Percentiles rank a stretch among this genome's conserved stretches.
These are phyloP conservation scores for Nicotiana knightiana DNA, from an alignment of 257 asterid species.

Conservation along the genomic window DNA sequence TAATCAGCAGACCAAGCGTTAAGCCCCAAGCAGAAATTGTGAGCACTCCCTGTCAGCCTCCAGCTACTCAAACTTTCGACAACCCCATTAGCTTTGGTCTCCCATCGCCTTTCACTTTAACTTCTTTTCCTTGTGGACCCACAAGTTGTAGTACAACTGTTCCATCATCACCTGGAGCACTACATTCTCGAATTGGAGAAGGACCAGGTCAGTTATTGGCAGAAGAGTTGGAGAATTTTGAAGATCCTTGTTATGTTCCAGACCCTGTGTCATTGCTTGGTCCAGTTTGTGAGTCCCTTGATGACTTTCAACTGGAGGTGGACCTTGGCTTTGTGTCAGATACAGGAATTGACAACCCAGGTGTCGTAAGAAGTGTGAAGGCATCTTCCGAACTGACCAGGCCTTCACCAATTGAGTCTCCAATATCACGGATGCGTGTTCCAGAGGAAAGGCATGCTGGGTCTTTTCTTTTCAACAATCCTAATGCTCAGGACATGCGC, in stretches of 20 bases:
- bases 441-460: conserved; percentile 52
- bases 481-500: conserved; percentile 36
- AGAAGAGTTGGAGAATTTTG: conserved; percentile 80
- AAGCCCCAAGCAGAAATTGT: conserved; percentile 50
- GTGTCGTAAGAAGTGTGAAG: conserved; percentile 37
- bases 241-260: conserved; percentile 94
- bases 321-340: conserved; percentile 65
- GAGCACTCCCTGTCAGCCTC: conserved; percentile 40
- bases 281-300: conserved; percentile 94
- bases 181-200: conserved; percentile 50
- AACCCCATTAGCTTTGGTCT: conserved; percentile 58
- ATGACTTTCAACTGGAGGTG: conserved; percentile 55
- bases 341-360: conserved; percentile 45
- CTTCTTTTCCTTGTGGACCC: conserved; percentile 49
- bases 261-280: conserved; percentile 91
- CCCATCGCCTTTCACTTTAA: conserved; percentile 48
- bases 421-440: conserved; percentile 66
- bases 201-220: conserved; percentile 52
- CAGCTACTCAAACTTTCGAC: conserved; percentile 48
- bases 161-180: conserved; percentile 47
- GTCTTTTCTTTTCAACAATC: conserved; percentile 37
- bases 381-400: conserved; percentile 53
- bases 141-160: conserved; percentile 33
- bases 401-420: conserved; percentile 91
- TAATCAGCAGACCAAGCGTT: conserved; percentile 59